A percentile compares a stretch with the other conserved stretches of the same genome.
These are phyloP conservation scores for Chrysochromulina parva DNA, from an alignment of 78 protist species.

Conservation along the genomic window DNA sequence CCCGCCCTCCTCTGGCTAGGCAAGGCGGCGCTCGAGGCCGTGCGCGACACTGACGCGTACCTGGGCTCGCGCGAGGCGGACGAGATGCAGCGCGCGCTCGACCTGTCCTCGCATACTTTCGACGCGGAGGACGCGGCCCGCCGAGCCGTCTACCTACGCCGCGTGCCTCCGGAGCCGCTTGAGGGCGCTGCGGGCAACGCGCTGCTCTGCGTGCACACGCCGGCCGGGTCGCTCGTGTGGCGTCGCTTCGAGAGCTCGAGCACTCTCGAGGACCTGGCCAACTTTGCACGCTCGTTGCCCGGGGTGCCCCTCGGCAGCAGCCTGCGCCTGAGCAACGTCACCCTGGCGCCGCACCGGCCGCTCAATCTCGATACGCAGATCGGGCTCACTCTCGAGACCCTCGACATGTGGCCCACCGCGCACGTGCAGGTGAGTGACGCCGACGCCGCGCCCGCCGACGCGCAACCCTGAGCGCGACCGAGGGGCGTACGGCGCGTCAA, in stretches of 20 bases:
- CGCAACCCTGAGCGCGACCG: too few relatives aligned
- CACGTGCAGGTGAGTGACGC: background rate
- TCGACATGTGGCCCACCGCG: slow-evolving; percentile 10
- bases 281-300: background rate
- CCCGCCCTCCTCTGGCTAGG: background rate
- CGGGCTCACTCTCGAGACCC: background rate
- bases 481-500: too few relatives aligned
- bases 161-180: background rate
- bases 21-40: background rate
- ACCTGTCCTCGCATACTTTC: background rate
- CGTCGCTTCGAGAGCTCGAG: background rate
- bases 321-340: background rate
- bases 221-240: background rate
- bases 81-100: background rate
- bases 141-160: background rate
- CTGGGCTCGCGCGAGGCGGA: background rate
- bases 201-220: slow-evolving; percentile 15
- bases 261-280: background rate
- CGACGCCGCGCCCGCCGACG: too few relatives aligned
- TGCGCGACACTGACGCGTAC: background rate
- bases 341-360: background rate
- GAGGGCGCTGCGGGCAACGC: slow-evolving; percentile 15
- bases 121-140: background rate
- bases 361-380: background rate
- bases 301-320: background rate